A percentile compares a stretch with the other conserved stretches of the same genome.
phyloP scores from a whole-genome alignment of 1,139 yeast species.

The Geotrichum citri-aurantii region DNA sequence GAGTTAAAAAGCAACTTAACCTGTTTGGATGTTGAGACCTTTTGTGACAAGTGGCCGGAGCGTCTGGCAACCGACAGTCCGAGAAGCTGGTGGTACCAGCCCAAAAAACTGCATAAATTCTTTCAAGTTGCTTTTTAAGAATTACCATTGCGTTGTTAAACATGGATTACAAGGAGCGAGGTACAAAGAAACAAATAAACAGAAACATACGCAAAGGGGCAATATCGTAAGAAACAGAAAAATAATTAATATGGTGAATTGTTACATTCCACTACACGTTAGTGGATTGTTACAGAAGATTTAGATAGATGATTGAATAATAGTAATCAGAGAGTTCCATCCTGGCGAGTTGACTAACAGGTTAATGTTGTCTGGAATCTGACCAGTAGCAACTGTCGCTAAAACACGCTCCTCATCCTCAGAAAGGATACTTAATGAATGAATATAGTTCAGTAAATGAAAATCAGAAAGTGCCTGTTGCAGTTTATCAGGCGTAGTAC shows the following conservation, averaged over 20 bases:
- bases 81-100: no score
- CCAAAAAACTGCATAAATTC: not conserved
- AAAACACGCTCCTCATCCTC: slow-evolving; percentile 42
- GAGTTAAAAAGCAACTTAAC: not conserved
- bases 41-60: not conserved
- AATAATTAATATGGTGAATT: not conserved
- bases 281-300: not conserved
- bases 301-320: slow-evolving; percentile 28
- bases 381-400: slow-evolving; percentile 15
- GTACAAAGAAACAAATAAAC: not conserved
- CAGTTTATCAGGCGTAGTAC: slow-evolving; percentile 18
- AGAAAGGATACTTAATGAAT: slow-evolving; percentile 46
- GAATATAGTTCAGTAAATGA: slow-evolving; percentile 62
- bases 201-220: not conserved
- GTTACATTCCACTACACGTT: not conserved
- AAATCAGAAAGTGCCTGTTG: slow-evolving; percentile 50
- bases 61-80: not conserved
- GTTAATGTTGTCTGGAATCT: slow-evolving; percentile 41
- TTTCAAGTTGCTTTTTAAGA: not conserved
- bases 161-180: not conserved
- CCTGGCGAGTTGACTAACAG: slow-evolving; percentile 60
- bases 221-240: not conserved
- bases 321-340: slow-evolving; percentile 69
- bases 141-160: not conserved
- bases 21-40: not conserved